Evolutionary conservation across 805 yeast species (phyloP).

Genomic region (Starmerella stigmatis): DNA sequence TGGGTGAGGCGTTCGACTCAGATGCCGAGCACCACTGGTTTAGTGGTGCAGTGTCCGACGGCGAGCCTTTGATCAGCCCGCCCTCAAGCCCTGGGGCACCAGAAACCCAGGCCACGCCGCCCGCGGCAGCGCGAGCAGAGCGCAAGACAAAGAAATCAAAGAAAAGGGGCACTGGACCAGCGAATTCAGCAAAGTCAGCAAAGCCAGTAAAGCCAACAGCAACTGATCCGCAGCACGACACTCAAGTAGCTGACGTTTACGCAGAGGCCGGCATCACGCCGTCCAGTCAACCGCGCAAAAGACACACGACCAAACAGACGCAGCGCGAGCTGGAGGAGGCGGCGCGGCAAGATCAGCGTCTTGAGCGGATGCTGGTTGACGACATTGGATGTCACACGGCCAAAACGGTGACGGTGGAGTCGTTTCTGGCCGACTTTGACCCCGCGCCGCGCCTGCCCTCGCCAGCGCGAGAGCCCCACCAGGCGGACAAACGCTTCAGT

Average conservation of each 20-base stretch:
- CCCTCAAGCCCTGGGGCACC: background rate
- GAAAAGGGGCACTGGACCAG: no score
- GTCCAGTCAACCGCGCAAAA: background rate
- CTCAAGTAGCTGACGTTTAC: background rate
- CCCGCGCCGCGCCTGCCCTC: background rate
- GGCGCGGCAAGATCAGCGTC: conserved; percentile 14
- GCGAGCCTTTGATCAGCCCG: background rate
- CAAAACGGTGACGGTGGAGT: conserved; percentile 10
- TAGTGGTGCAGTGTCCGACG: background rate
- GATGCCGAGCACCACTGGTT: conserved; percentile 1
- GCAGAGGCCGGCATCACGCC: background rate
- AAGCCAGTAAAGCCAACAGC: no score
- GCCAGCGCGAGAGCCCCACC: background rate
- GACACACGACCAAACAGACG: conserved; percentile 7
- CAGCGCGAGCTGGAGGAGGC: conserved; percentile 12
- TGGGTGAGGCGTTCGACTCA: background rate
- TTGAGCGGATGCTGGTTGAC: conserved; percentile 15
- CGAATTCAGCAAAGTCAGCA: no score
- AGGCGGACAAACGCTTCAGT: background rate
- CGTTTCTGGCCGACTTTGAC: conserved; percentile 13
- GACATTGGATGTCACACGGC: conserved; percentile 17
- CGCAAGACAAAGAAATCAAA: background rate
- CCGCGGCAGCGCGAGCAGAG: background rate
- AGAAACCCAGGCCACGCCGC: background rate
- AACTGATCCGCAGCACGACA: background rate